Evolutionary conservation across 257 asterid genomes (phyloP).

Genomic region (Solanum sejunctum): DNA sequence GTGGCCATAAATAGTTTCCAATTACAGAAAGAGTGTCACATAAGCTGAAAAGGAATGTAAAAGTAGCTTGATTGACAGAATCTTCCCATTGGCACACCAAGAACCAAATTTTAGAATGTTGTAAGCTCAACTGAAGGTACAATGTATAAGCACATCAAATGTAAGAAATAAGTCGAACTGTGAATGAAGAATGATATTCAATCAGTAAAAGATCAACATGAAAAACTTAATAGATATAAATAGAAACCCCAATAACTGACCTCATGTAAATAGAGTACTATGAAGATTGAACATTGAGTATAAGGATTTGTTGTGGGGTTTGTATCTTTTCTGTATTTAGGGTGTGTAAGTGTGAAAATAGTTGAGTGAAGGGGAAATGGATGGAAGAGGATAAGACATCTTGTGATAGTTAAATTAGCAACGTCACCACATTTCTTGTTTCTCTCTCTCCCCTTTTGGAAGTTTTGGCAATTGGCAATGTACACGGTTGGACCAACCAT

Average conservation of each 20-base stretch:
- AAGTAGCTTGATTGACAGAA: too few species aligned
- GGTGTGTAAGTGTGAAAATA: neutral
- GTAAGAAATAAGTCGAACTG: neutral
- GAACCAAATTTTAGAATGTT: neutral
- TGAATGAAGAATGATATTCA: neutral
- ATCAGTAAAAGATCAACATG: neutral
- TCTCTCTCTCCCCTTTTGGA: neutral
- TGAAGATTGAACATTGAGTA: neutral
- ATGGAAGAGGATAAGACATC: slow-evolving; percentile 18
- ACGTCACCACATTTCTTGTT: slow-evolving; percentile 10
- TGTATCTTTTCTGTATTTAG: neutral
- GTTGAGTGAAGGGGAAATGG: slow-evolving; percentile 8
- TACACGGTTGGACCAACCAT: too few species aligned
- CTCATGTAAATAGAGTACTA: neutral
- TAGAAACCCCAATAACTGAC: neutral
- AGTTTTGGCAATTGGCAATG: neutral
- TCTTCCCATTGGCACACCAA: neutral
- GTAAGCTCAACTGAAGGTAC: neutral
- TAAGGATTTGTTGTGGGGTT: neutral
- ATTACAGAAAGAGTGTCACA: neutral
- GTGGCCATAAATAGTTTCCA: neutral
- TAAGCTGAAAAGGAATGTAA: neutral
- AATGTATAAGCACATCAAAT: neutral
- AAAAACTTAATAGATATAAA: neutral
- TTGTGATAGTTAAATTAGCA: slow-evolving; percentile 27